Evolutionary conservation across 2,329 filamentous ascomycete species (phyloP).

Genomic region (Microcyclospora tardicrescens): DNA sequence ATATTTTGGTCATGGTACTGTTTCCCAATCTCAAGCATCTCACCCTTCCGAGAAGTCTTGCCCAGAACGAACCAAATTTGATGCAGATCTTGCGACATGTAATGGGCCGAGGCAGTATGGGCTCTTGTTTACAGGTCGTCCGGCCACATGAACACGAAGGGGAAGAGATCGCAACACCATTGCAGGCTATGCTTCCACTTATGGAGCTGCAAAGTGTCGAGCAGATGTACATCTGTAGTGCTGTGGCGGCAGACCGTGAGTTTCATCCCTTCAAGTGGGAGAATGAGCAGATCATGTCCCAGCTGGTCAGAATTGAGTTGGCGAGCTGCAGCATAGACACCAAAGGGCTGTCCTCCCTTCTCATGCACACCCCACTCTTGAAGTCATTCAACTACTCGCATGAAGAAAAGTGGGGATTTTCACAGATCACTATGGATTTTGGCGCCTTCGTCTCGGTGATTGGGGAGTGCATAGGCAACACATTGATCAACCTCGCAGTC

Average conservation of each 20-base stretch:
- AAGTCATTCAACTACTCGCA: constrained; percentile 5
- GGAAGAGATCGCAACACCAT: constrained; percentile 1
- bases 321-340: constrained; percentile 4
- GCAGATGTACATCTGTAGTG: constrained; percentile 2
- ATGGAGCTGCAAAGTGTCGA: constrained; percentile 3
- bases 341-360: constrained; percentile 2
- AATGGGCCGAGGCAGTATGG: too few relatives aligned
- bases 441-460: constrained; percentile 3
- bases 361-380: constrained; percentile 2
- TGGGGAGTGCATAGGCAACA: constrained; percentile 1
- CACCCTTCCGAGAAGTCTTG: background rate
- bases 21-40: too few relatives aligned
- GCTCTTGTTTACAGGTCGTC: constrained; percentile 1
- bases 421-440: constrained; percentile 3
- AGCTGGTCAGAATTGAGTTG: constrained; percentile 3
- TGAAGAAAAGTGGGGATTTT: constrained; percentile 5
- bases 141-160: constrained; percentile 1
- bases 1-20: too few relatives aligned
- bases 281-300: background rate
- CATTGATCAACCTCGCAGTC: constrained; percentile 1
- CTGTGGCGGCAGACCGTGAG: constrained; percentile 3
- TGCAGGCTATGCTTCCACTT: constrained; percentile 3
- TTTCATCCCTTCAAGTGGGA: constrained; percentile 3
- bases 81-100: background rate
- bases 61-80: background rate